Evolutionary conservation across 208 protist genomes (phyloP).

Genomic region (Novymonas esmeraldas): DNA sequence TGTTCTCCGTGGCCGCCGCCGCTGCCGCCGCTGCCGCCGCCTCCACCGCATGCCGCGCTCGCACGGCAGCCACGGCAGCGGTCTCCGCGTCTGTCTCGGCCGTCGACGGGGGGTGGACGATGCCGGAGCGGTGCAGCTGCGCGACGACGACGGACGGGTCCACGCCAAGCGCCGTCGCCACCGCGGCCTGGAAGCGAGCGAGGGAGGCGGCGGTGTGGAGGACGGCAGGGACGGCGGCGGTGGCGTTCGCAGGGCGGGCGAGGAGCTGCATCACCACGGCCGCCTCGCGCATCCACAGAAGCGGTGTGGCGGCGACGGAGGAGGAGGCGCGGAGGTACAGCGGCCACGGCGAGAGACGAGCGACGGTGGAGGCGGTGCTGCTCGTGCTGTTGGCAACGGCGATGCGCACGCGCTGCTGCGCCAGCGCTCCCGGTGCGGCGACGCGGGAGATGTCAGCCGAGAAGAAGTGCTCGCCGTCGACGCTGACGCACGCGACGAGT

Average conservation of each 20-base stretch:
- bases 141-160: constrained; percentile 34
- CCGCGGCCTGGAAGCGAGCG: constrained; percentile 33
- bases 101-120: constrained; percentile 7
- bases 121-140: constrained; percentile 30
- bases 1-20: not conserved
- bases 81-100: not conserved
- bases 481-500: constrained; percentile 53
- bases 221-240: not conserved
- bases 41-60: constrained; percentile 3
- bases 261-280: constrained; percentile 34
- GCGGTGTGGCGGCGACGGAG: not conserved
- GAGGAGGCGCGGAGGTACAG: constrained; percentile 15
- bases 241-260: constrained; percentile 11
- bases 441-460: constrained; percentile 49
- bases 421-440: not conserved
- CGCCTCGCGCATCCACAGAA: constrained; percentile 31
- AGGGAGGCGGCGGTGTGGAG: constrained; percentile 21
- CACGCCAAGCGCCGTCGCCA: constrained; percentile 26
- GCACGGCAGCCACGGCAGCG: constrained; percentile 12
- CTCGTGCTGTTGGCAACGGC: not conserved
- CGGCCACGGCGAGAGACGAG: constrained; percentile 13
- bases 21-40: not conserved
- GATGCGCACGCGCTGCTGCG: not conserved
- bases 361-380: constrained; percentile 3
- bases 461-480: constrained; percentile 70